Evolutionary conservation across 2,329 filamentous ascomycete genomes (phyloP), one percentile per base, ranked within the genome.

Genomic region (Chaetomium strumarium): DNA sequence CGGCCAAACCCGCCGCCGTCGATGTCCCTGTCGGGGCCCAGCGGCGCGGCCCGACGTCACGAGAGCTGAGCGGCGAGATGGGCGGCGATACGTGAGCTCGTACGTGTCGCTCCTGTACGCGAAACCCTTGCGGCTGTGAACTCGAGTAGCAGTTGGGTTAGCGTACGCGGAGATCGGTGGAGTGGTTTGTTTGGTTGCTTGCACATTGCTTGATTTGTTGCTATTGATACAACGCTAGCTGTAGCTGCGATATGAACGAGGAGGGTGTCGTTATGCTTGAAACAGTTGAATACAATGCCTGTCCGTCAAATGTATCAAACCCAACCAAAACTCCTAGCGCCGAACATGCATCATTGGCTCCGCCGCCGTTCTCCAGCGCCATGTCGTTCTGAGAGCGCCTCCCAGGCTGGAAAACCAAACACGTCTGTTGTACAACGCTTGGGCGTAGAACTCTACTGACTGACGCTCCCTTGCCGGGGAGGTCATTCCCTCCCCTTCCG

Each of bases 41-140:
- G 47, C 57, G 73, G 29, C 70, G 73, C n/a, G 76, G 76, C 2
- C 68, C 74, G 44, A 77, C 76, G 34, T 78, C 75, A 62, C 66
- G 79, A 50, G 78, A 81, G 60, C 61, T 83, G 67, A 74, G 75
- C 60, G 80, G 79, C 46, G 80, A 83, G 72, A 80, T 83, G 78
- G 78, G 79, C 52, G 79, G 80, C 16, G 80, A 83, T 74, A 83
- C 80, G 52, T 48, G 49, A 12, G 53, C 55, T 7, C 24, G 37
- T 31, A 30, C 31, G 48, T 45, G n/a, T 57, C 34, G 34, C 31
- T 19, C 3, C 33, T 10, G 11, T 34, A n/a, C n/a, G 34, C 34
- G 34, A n/a, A 3, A n/a, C 33, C 11, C n/a, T 34, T 14, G 8
- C 12, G 30, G 30, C 37, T 46, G 51, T 36, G 30, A 29, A 42